phyloP scores from a whole-genome alignment of 2,329 filamentous ascomycete species.

The Teratosphaeria destructans region DNA sequence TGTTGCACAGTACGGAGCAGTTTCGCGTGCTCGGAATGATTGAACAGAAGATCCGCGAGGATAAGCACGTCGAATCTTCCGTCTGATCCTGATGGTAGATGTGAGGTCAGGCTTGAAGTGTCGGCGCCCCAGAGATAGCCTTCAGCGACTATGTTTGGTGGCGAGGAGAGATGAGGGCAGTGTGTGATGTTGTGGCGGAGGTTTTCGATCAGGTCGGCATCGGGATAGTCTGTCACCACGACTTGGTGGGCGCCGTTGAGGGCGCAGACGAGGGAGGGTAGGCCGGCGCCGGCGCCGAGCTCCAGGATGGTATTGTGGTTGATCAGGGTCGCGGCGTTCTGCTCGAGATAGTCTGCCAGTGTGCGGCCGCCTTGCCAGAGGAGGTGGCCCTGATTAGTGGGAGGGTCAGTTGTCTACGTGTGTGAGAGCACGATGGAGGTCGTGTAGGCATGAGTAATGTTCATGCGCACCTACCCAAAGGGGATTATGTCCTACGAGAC shows the following conservation, averaged over 20 bases:
- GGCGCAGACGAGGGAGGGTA: constrained; percentile 63
- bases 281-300: constrained; percentile 76
- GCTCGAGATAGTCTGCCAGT: constrained; percentile 68
- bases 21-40: constrained; percentile 75
- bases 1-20: constrained; percentile 61
- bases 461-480: constrained; percentile 52
- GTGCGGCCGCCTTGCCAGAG: constrained; percentile 85
- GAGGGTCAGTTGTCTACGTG: neutral
- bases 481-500: constrained; percentile 77
- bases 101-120: constrained; percentile 45
- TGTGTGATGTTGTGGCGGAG: constrained; percentile 64
- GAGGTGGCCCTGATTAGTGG: constrained; percentile 53
- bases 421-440: neutral
- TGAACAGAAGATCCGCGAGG: constrained; percentile 81
- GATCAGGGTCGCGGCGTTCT: constrained; percentile 51
- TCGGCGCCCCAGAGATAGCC: constrained; percentile 80
- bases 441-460: neutral
- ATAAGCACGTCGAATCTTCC: constrained; percentile 67
- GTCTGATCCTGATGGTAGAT: constrained; percentile 36
- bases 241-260: constrained; percentile 55
- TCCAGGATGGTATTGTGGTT: constrained; percentile 64
- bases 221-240: constrained; percentile 83
- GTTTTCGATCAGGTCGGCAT: constrained; percentile 70
- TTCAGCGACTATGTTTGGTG: constrained; percentile 30
- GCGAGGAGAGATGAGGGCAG: constrained; percentile 33